These are phyloP conservation scores for Penicillium janthinellum DNA, from an alignment of 2,329 filamentous ascomycete genomes.

Conservation along the genomic window DNA sequence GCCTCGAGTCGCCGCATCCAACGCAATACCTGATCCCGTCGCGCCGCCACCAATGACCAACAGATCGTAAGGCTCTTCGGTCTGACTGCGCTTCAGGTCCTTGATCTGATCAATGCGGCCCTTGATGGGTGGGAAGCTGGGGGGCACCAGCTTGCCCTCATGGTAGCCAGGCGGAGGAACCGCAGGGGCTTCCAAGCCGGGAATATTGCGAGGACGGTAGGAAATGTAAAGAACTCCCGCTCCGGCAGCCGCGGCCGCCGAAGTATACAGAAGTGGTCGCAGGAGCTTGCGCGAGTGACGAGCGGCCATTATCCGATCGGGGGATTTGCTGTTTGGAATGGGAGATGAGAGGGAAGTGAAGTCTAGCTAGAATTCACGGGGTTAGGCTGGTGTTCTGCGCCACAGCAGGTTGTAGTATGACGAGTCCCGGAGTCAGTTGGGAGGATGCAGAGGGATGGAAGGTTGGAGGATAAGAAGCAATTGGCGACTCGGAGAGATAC, in stretches of 20 bases:
- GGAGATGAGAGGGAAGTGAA: neutral
- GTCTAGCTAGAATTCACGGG: neutral
- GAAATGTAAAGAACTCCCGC: constrained; percentile 62
- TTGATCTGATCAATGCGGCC: constrained; percentile 54
- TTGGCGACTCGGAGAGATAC: neutral
- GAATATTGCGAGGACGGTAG: constrained; percentile 66
- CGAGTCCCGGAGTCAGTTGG: neutral
- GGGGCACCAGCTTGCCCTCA: constrained; percentile 59
- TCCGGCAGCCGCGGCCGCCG: constrained; percentile 56
- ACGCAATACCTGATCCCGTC: constrained; percentile 76
- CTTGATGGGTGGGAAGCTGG: constrained; percentile 55
- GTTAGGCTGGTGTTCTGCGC: neutral
- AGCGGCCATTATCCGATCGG: constrained; percentile 38
- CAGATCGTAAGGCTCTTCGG: constrained; percentile 67
- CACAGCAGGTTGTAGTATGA: neutral
- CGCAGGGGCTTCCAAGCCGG: constrained; percentile 62
- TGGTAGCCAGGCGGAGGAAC: constrained; percentile 66
- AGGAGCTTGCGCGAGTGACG: constrained; percentile 53
- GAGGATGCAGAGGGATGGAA: neutral
- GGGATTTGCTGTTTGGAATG: neutral
- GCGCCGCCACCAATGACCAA: constrained; percentile 78
- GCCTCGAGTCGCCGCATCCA: constrained; percentile 77
- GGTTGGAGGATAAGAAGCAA: neutral
- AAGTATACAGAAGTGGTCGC: constrained; percentile 61
- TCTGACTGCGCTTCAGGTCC: constrained; percentile 51